phyloP scores from a whole-genome alignment of 345 rosid species.

The Populus euphratica region DNA sequence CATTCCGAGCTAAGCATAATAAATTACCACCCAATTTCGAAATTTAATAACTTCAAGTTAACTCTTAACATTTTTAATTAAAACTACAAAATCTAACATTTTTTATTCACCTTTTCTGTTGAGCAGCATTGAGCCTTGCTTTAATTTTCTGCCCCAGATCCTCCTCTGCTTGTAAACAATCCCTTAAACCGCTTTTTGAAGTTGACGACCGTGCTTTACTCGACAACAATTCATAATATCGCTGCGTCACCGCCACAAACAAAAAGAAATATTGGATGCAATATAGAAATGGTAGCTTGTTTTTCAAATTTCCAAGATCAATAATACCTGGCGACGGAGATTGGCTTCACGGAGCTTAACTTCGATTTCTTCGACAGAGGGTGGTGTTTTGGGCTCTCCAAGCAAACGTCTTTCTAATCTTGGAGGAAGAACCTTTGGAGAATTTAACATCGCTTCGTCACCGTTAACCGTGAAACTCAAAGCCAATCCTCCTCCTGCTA shows the following conservation, averaged over 20 bases:
- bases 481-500: not conserved
- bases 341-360: constrained; percentile 10
- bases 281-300: no score
- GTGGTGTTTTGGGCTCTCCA: constrained; percentile 9
- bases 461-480: constrained; percentile 2
- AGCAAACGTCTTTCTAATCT: constrained; percentile 8
- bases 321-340: constrained; percentile 7
- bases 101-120: not conserved
- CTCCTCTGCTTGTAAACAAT: not conserved
- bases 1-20: no score
- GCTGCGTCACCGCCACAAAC: constrained; percentile 1
- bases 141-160: not conserved
- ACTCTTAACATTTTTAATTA: no score
- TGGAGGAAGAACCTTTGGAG: constrained; percentile 5
- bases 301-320: not conserved
- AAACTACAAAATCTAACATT: no score
- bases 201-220: not conserved
- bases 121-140: constrained; percentile 2
- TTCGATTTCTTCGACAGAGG: constrained; percentile 6
- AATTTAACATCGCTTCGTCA: not conserved
- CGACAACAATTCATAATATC: constrained; percentile 1
- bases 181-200: not conserved
- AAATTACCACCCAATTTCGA: no score
- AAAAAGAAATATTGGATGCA: not conserved
- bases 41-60: no score